phyloP scores from a whole-genome alignment of 768 basidiomycete genomes.

The Pulveroboletus ravenelii region DNA sequence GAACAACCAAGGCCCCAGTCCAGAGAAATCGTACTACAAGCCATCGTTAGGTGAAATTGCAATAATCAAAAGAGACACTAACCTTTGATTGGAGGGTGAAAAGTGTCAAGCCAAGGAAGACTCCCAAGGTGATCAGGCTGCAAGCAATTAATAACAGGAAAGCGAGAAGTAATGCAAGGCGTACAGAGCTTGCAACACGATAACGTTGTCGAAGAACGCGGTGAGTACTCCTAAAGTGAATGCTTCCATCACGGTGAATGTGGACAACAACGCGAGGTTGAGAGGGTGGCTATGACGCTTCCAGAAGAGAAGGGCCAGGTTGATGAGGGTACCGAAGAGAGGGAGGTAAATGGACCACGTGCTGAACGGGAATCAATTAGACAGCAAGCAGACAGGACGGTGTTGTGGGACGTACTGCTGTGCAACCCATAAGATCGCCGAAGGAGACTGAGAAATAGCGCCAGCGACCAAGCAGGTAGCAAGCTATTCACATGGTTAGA shows the following conservation, averaged over 20 bases:
- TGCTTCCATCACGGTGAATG: slow-evolving; percentile 90
- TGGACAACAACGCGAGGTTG: slow-evolving; percentile 78
- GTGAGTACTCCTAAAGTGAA: slow-evolving; percentile 84
- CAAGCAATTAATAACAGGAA: slow-evolving; percentile 7
- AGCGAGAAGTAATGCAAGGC: slow-evolving; percentile 22
- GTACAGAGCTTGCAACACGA: slow-evolving; percentile 85
- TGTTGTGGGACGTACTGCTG: slow-evolving; percentile 47
- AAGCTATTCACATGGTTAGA: slow-evolving; percentile 35
- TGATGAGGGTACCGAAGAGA: slow-evolving; percentile 72
- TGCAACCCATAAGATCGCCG: slow-evolving; percentile 65
- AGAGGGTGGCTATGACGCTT: slow-evolving; percentile 88
- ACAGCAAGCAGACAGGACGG: background rate
- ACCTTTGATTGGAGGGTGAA: slow-evolving; percentile 96
- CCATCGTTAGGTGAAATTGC: background rate
- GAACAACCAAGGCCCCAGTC: slow-evolving; percentile 88
- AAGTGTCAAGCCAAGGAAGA: slow-evolving; percentile 89
- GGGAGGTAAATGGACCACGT: slow-evolving; percentile 78
- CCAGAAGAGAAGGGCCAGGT: slow-evolving; percentile 81
- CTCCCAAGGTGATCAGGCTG: slow-evolving; percentile 83
- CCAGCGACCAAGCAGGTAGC: slow-evolving; percentile 79
- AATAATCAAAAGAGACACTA: slow-evolving; percentile 10
- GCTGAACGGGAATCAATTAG: slow-evolving; percentile 33
- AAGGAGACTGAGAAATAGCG: slow-evolving; percentile 56
- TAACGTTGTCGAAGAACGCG: slow-evolving; percentile 63
- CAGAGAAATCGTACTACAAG: slow-evolving; percentile 85